A percentile compares a stretch with the other conserved stretches of the same genome.
Conservation (phyloP, 2,329 filamentous ascomycete species). For the Paecilomyces niveus region DNA sequence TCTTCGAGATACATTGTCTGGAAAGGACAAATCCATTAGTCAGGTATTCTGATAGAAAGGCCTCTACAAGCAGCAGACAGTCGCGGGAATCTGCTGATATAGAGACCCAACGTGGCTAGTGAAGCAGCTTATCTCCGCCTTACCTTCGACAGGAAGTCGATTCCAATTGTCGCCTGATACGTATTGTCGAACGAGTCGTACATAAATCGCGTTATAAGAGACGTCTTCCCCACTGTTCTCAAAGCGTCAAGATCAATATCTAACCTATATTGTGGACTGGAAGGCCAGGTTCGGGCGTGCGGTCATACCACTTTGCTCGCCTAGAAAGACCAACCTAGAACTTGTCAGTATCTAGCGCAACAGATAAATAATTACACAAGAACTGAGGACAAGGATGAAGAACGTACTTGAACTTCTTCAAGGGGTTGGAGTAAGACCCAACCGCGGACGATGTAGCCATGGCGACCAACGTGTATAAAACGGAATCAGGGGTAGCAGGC, state of each 20-base stretch:
- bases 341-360: constrained; percentile 18
- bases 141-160: constrained; percentile 98
- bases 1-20: constrained; percentile 99
- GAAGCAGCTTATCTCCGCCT: constrained; percentile 12
- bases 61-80: neutral
- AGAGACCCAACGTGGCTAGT: neutral
- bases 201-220: constrained; percentile 98
- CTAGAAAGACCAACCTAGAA: constrained; percentile 83
- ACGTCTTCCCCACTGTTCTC: constrained; percentile 85
- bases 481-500: constrained; percentile 24
- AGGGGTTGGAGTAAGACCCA: constrained; percentile 92
- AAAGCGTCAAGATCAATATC: constrained; percentile 12
- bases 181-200: constrained; percentile 99
- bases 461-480: constrained; percentile 30
- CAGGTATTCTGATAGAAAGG: neutral
- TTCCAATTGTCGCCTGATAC: constrained; percentile 98
- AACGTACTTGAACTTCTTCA: constrained; percentile 98
- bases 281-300: constrained; percentile 5
- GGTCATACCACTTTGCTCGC: constrained; percentile 88
- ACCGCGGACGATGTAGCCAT: constrained; percentile 71
- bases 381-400: neutral
- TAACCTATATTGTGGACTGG: constrained; percentile 2
- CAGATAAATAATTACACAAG: neutral
- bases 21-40: constrained; percentile 1
- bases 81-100: neutral